Base-by-base conservation (phyloP, 1,284 basidiomycete species). In the Erythrobasidium hasegawianum region DNA sequence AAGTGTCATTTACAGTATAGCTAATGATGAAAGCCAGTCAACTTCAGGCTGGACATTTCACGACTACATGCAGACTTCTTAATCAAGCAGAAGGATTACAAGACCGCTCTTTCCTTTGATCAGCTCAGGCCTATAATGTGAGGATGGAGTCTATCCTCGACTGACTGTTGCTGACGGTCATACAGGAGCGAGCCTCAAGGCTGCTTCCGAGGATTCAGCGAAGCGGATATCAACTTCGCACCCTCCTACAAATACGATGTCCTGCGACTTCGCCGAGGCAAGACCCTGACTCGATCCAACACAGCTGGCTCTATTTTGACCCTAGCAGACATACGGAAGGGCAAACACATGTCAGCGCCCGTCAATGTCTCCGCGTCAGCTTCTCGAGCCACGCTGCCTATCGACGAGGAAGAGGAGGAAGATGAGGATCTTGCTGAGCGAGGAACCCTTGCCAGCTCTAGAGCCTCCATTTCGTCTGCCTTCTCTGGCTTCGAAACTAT, bases 151-250 rank as follows among this genome's bases (percentile, higher is more conserved):
- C 16, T 5, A n/a, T 53, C 9, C 5, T 16, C 16, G 7, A 22
- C 3, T 26, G 7, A 16, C 5, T 4, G 8, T n/a, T 10, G 26
- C 18, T 18, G 16, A n/a, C 26, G n/a, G 39, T 13, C 22, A 41
- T 11, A 18, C 56, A 65, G 62, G 2, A 79, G 81, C 45, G 75
- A 78, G 8, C 78, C 78, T 4, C 82, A 83, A 0, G 79, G 80
- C 0, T 71, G 70, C 39, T 79, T 81, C 62, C 74, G 76, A 24
- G 88, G 87, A 7, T 91, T 91, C 73, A 73, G 78, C 8, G 89
- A 90, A 76, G 87, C 81, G 0, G 77, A 79, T 0, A 89, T 90
- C 59, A 74, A 83, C 68, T 90, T 90, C 70, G 85, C 87, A 5
- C 88, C 88, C 14, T 72, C 73, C 2, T 74, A 68, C 65, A 50